Conservation (phyloP, 129 eudicot genomes). For the Chrysanthemum makinoi region DNA sequence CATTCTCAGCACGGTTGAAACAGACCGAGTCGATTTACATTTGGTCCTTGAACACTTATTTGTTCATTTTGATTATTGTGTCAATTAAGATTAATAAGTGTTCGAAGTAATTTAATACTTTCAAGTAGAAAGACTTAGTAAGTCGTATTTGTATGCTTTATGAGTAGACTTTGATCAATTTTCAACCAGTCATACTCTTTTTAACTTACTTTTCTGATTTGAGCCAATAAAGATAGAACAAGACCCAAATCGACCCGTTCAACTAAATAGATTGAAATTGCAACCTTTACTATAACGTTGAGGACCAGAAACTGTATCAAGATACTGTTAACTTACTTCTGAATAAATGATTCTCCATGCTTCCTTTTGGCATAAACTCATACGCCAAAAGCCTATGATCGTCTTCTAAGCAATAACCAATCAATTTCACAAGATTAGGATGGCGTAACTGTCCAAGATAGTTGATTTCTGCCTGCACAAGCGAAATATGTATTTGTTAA, state of each 20-base stretch:
- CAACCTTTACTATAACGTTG: background rate
- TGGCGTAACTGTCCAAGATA: slow-evolving; percentile 82
- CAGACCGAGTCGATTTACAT: background rate
- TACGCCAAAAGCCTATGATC: slow-evolving; percentile 87
- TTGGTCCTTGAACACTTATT: background rate
- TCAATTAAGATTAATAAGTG: background rate
- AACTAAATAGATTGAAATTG: slow-evolving; percentile 5
- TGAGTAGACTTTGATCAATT: background rate
- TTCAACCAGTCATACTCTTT: background rate
- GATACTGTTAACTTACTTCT: slow-evolving; percentile 53
- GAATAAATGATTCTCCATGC: slow-evolving; percentile 93
- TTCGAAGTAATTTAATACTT: background rate
- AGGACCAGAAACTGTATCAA: background rate
- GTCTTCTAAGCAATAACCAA: slow-evolving; percentile 88
- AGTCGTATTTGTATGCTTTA: background rate
- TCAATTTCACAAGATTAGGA: slow-evolving; percentile 81
- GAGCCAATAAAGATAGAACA: background rate
- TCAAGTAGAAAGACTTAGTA: background rate
- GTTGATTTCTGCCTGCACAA: slow-evolving; percentile 80
- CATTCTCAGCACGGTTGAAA: background rate
- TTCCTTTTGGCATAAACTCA: slow-evolving; percentile 95
- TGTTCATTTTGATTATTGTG: background rate
- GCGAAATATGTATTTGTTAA: slow-evolving; percentile 11
- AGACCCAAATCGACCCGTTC: background rate
- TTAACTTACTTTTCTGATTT: background rate